Evolutionary conservation across 192 early-diverging fungal species (phyloP).

Genomic region (Physocladia obscura): DNA sequence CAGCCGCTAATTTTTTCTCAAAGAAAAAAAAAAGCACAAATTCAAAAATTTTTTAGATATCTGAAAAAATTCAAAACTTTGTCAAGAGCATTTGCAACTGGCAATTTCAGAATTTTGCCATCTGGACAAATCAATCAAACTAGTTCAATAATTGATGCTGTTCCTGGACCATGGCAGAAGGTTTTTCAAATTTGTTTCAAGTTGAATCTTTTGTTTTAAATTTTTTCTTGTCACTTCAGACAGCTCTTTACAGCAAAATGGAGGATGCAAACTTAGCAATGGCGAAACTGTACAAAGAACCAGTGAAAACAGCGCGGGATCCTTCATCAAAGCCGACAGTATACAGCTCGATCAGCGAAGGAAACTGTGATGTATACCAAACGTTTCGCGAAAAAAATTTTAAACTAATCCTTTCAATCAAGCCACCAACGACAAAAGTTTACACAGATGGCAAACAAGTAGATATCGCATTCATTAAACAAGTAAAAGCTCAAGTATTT

Average conservation of each 20-base stretch:
- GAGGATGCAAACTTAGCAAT: constrained; percentile 44
- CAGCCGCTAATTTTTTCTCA: constrained; percentile 1
- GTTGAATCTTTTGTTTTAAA: not conserved
- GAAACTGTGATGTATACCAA: not conserved
- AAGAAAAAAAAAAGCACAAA: not conserved
- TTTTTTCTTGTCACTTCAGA: constrained; percentile 23
- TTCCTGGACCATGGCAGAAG: constrained; percentile 53
- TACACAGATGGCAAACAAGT: constrained; percentile 1
- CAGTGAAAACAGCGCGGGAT: constrained; percentile 7
- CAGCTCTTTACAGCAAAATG: constrained; percentile 43
- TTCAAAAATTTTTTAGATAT: too few relatives aligned
- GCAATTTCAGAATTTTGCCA: constrained; percentile 52
- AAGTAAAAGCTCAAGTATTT: not conserved
- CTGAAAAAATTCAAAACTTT: constrained; percentile 60
- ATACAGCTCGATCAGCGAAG: not conserved
- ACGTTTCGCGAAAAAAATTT: not conserved
- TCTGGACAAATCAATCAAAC: constrained; percentile 7
- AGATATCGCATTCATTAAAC: not conserved
- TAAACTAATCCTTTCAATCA: not conserved
- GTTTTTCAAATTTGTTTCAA: not conserved
- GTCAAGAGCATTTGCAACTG: constrained; percentile 54
- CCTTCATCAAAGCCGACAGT: constrained; percentile 21
- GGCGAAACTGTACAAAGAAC: constrained; percentile 46
- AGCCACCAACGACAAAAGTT: not conserved
- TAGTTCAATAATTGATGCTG: constrained; percentile 5